Base-by-base conservation (phyloP, 2,329 filamentous ascomycete species). In the Cercospora janseana region DNA sequence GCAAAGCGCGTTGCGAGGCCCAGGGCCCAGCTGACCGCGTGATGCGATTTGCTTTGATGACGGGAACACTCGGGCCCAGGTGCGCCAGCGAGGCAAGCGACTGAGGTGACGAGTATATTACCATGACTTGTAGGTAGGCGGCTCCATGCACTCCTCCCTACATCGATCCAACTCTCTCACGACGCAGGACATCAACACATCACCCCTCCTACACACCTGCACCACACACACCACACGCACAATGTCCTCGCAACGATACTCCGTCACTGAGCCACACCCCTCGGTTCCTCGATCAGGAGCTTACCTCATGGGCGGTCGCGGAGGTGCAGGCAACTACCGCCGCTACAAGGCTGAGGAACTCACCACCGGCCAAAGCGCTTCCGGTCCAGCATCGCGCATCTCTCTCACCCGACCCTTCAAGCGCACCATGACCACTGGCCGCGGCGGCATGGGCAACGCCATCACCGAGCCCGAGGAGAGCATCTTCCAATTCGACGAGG, bases 401-500 rank as follows among this genome's bases (percentile, higher is more conserved):
- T 72, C 73, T 48, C 73, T 81, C 50, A 69, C 73, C 60, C 51
- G 52, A 65, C 75, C 62, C 62, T 27, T 18, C 15, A 70, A 77
- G 70, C 85, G 85, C 47, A 74, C 74, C 59, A 67, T 79, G 58
- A 69, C 74, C 70, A 66, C 74, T 46, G 79, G 79, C 54, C 77
- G 79, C 37, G 80, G 80, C 54, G 79, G 80, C 51, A 78, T 77
- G 10, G 80, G 79, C 61, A 83, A 83, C 64, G 75, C 79, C 52
- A 74, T 73, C 74, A 61, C 69, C 76, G 44, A 76, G 52, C 66
- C 68, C 52, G 69, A 83, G 60, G 74, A 79, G 31, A 75, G 78
- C 62, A 82, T 84, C 66, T 84, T 84, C 74, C 79, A 76, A 67
- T 87, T 87, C 69, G 82, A 85, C 66, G 81, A 85, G 70, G 81